Evolutionary conservation across 805 yeast genomes (phyloP), one percentile per base, ranked within the genome.

Genomic region (Grigorovia yakushimaensis): DNA sequence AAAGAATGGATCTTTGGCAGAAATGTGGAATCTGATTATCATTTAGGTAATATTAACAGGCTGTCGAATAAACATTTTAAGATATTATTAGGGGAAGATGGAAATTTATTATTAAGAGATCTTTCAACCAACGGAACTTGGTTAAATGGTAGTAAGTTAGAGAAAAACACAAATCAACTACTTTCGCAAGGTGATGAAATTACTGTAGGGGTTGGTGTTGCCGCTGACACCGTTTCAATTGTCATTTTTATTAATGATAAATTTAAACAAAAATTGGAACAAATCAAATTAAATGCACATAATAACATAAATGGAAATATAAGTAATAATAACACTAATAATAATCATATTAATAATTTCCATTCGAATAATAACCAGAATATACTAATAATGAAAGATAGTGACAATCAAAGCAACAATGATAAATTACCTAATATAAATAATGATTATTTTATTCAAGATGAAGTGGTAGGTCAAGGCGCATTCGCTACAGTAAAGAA

Each of bases 401-500:
- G 18, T 38, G 18, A 2, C 40, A 19, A n/a, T 38, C 17, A 38
- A 17, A 20, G 15, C 11, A 21, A 21, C 8, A 11, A 21, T 39
- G 41, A 39, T 39, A 20, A 21, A 20, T n/a, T 33, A 17, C 37
- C 37, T n/a, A 33, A 33, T 15, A 79, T 86, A 10, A 73, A 73
- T 56, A 77, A 76, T 49, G 79, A 83, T 57, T 93, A 82, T 64
- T 83, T 86, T 13, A 78, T 91, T 19, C 77, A 82, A 49, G 86
- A 83, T 60, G 95, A 85, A 58, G 81, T 86, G 15, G 85, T 91
- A 1, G 98, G 98, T 1, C 93, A 88, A 57, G 98, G 98, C n/a
- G 98, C 98, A 9, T 91, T 91, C 73, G 98, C 98, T 5, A 84
- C 89, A 1, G 98, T 93, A 24, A 83, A 88, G 54, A 87, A 87